A percentile compares a stretch with the other conserved stretches of the same genome.
Conservation (phyloP, 139 green algal genomes). For the Raphidocelis subcapitata region DNA sequence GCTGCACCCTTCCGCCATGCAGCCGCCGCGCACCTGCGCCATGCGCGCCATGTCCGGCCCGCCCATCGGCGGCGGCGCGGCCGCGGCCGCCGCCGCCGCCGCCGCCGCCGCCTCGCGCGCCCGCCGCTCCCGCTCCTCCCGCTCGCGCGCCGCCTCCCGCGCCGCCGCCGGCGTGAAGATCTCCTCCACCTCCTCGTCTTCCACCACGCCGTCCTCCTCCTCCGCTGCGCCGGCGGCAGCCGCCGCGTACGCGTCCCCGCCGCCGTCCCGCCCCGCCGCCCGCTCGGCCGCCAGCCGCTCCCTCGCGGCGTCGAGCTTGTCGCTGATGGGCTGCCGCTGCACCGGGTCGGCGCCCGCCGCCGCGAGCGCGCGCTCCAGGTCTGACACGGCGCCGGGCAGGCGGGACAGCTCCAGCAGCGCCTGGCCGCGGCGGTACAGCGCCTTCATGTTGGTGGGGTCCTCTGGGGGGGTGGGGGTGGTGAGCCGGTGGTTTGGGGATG, state of each 20-base stretch:
- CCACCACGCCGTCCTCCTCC: slow-evolving; percentile 21
- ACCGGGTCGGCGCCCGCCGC: slow-evolving; percentile 17
- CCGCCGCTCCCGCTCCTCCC: not conserved
- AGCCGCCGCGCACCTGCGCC: not conserved
- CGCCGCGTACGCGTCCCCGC: not conserved
- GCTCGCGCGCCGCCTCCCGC: not conserved
- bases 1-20: no score
- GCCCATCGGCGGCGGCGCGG: not conserved
- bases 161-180: not conserved
- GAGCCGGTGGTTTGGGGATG: not conserved
- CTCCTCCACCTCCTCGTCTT: slow-evolving; percentile 4
- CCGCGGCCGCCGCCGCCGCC: not conserved
- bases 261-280: not conserved
- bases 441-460: slow-evolving; percentile 53
- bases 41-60: slow-evolving; percentile 34
- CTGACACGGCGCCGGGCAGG: slow-evolving; percentile 21
- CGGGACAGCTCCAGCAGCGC: slow-evolving; percentile 31
- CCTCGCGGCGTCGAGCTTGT: slow-evolving; percentile 40
- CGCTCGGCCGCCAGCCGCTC: slow-evolving; percentile 15
- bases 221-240: slow-evolving; percentile 1
- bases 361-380: slow-evolving; percentile 39
- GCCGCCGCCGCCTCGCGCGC: not conserved
- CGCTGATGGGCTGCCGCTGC: slow-evolving; percentile 43
- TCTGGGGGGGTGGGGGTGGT: slow-evolving; percentile 16
- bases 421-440: slow-evolving; percentile 62